Percentiles rank a stretch among this genome's conserved stretches.
These are phyloP conservation scores for Ophiobolus disseminans DNA, from an alignment of 2,329 filamentous ascomycete species.

Conservation along the genomic window DNA sequence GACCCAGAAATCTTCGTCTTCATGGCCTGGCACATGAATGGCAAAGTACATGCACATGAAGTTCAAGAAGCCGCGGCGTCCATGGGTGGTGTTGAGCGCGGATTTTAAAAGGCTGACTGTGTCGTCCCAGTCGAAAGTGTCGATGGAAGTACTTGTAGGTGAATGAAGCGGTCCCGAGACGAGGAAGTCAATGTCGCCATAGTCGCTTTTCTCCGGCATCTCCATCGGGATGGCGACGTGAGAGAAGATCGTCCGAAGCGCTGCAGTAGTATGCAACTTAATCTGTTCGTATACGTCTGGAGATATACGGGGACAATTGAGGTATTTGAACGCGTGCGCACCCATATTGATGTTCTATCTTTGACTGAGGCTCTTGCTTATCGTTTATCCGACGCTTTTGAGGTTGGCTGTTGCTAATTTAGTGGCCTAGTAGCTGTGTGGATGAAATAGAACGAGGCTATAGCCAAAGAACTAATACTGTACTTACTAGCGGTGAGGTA, in stretches of 20 bases:
- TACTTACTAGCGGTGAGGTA: too few relatives aligned
- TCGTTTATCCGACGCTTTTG: not conserved
- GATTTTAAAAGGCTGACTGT: constrained; percentile 22
- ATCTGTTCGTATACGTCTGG: constrained; percentile 21
- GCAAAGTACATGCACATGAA: constrained; percentile 34
- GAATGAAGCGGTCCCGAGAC: constrained; percentile 17
- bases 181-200: constrained; percentile 34
- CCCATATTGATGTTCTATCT: constrained; percentile 23
- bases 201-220: constrained; percentile 31
- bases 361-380: not conserved
- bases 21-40: constrained; percentile 12
- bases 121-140: constrained; percentile 18
- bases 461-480: too few relatives aligned
- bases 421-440: too few relatives aligned
- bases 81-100: constrained; percentile 22
- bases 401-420: too few relatives aligned
- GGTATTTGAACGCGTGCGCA: constrained; percentile 31
- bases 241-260: constrained; percentile 26
- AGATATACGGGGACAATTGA: constrained; percentile 33
- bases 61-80: constrained; percentile 21
- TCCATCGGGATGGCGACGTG: constrained; percentile 35
- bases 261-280: constrained; percentile 15
- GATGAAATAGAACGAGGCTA: too few relatives aligned
- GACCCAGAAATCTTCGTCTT: constrained; percentile 20
- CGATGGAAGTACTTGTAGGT: not conserved